Evolutionary conservation across 2,329 filamentous ascomycete species (phyloP).

Genomic region (Fusarium coffeatum): DNA sequence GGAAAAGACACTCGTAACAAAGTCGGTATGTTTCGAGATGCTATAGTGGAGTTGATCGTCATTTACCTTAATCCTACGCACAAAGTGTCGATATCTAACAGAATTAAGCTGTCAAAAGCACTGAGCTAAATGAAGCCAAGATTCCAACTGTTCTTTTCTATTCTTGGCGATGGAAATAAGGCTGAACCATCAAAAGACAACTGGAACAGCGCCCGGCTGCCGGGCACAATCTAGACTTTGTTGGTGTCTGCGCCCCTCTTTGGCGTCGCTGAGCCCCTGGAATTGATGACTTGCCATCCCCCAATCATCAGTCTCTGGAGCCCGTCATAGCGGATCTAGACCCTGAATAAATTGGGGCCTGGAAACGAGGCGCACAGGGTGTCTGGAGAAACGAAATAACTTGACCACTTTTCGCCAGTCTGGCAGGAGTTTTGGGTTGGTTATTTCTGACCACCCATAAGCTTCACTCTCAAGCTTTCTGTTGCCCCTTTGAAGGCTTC

Average conservation of each 20-base stretch:
- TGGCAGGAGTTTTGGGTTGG: fast-evolving
- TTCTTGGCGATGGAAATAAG: not conserved
- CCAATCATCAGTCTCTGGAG: not conserved
- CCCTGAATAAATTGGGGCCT: not conserved
- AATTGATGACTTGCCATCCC: not conserved
- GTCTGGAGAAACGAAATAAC: not conserved
- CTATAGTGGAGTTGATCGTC: not conserved
- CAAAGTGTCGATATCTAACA: not conserved
- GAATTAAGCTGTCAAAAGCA: not conserved
- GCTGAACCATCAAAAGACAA: not conserved
- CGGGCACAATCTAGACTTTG: not conserved
- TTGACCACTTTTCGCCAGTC: too few species aligned
- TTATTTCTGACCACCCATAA: not conserved
- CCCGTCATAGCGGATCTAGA: not conserved
- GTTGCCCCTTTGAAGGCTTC: not conserved
- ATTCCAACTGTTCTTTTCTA: not conserved
- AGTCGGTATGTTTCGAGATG: not conserved
- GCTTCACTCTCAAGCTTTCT: not conserved
- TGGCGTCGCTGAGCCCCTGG: not conserved
- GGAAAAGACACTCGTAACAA: not conserved
- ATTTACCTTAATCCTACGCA: not conserved
- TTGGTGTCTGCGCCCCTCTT: not conserved
- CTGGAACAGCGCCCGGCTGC: not conserved
- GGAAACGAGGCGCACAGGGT: not conserved
- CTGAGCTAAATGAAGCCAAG: not conserved